phyloP scores from a whole-genome alignment of 2,329 filamentous ascomycete species.

The Aspergillus sp. region DNA sequence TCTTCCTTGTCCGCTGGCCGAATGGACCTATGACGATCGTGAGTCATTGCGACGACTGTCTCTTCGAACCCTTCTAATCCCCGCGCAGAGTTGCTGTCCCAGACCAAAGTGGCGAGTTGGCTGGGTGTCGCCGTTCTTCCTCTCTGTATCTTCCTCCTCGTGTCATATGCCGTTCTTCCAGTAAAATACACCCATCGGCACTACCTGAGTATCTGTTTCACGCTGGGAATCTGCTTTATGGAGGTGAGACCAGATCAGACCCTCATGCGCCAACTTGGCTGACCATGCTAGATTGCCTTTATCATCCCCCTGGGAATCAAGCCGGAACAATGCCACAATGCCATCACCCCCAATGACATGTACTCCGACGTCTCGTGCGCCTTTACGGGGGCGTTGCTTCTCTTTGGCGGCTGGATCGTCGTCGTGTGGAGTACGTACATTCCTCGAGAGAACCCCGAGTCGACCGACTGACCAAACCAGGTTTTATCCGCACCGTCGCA shows the following conservation, averaged over 20 bases:
- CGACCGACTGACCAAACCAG: conserved; percentile 26
- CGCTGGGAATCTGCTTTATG: conserved; percentile 72
- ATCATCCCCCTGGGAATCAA: conserved; percentile 79
- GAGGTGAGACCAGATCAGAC: conserved; percentile 57
- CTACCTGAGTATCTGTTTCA: conserved; percentile 87
- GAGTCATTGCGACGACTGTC: conserved; percentile 11
- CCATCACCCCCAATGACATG: conserved; percentile 94
- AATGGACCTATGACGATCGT: conserved; percentile 68
- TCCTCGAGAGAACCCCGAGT: neutral
- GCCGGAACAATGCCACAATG: conserved; percentile 80
- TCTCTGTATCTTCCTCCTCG: conserved; percentile 71
- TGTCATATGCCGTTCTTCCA: conserved; percentile 78
- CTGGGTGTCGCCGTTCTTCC: conserved; percentile 73
- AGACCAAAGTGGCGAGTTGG: conserved; percentile 74
- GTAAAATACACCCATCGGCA: conserved; percentile 88
- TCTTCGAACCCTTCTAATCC: neutral
- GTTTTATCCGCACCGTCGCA: conserved; percentile 83
- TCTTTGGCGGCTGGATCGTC: conserved; percentile 80
- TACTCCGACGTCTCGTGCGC: conserved; percentile 76
- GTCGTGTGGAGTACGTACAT: conserved; percentile 70
- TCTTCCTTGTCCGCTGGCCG: conserved; percentile 81
- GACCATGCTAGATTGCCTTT: conserved; percentile 68
- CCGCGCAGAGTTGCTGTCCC: conserved; percentile 47
- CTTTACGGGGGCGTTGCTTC: conserved; percentile 79
- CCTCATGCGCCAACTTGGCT: conserved; percentile 5